Percentiles rank a stretch among this genome's conserved stretches.
Evolutionary conservation across 306 rosid species (phyloP).

Genomic region (Trifolium dubium): DNA sequence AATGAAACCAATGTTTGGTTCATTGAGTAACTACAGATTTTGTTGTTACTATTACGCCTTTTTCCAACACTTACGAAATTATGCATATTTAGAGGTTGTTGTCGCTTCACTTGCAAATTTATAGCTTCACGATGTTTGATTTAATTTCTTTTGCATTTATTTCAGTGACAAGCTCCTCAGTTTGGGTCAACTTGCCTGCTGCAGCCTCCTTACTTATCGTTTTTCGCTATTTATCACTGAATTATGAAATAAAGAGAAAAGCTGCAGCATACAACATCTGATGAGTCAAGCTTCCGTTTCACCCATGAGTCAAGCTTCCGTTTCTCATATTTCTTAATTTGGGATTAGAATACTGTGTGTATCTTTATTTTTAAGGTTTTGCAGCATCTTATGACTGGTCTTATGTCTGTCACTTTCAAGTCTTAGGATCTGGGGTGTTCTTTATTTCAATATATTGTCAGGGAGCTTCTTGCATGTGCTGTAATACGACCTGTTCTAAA

Average conservation of each 20-base stretch:
- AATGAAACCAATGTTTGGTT: conserved; percentile 27
- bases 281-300: no score
- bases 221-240: conserved; percentile 82
- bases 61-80: conserved; percentile 11
- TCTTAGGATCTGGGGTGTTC: conserved; percentile 85
- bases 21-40: conserved; percentile 1
- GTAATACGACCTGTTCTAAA: conserved; percentile 90
- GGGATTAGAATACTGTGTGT: conserved; percentile 45
- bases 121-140: conserved; percentile 36
- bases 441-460: conserved; percentile 76
- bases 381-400: conserved; percentile 93
- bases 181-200: conserved; percentile 95
- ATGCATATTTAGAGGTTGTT: conserved; percentile 23
- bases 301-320: conserved; percentile 26
- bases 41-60: conserved; percentile 12
- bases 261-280: conserved; percentile 84
- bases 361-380: conserved; percentile 68
- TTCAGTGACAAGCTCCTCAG: conserved; percentile 98
- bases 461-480: conserved; percentile 98
- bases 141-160: conserved; percentile 47
- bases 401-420: conserved; percentile 76
- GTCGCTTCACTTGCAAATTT: conserved; percentile 32
- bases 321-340: conserved; percentile 31
- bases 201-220: conserved; percentile 77
- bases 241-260: conserved; percentile 86